Evolutionary conservation across 2,329 filamentous ascomycete species (phyloP).

Genomic region (Trichoderma citrinoviride): DNA sequence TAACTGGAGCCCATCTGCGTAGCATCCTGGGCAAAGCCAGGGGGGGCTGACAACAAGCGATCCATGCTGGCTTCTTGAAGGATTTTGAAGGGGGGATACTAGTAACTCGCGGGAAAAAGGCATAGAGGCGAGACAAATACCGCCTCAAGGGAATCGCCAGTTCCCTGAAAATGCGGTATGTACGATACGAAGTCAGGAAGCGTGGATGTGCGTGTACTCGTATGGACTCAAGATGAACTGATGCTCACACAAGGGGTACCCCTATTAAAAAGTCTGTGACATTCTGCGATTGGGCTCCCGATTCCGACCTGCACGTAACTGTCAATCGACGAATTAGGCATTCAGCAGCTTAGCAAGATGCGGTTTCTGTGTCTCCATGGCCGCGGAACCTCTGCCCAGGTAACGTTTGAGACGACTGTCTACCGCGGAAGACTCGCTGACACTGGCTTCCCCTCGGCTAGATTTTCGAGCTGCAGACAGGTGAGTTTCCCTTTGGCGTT

Average conservation of each 20-base stretch:
- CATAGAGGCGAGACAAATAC: background rate
- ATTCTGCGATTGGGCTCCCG: background rate
- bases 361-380: slow-evolving; percentile 1
- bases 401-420: background rate
- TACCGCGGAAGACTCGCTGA: background rate
- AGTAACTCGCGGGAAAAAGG: background rate
- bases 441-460: background rate
- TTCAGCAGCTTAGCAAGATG: background rate
- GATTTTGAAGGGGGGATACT: background rate
- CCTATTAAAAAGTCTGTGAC: background rate
- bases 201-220: no score
- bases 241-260: background rate
- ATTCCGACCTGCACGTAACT: background rate
- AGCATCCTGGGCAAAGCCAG: background rate
- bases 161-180: no score
- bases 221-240: no score
- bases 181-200: background rate
- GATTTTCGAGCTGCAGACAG: background rate
- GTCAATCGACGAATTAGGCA: slow-evolving; percentile 6
- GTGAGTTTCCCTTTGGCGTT: background rate
- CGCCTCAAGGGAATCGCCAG: background rate
- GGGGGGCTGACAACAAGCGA: background rate
- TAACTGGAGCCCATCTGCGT: background rate
- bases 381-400: background rate
- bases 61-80: background rate